Conservation (phyloP, 345 rosid genomes). For the Eucalyptus polybractea region DNA sequence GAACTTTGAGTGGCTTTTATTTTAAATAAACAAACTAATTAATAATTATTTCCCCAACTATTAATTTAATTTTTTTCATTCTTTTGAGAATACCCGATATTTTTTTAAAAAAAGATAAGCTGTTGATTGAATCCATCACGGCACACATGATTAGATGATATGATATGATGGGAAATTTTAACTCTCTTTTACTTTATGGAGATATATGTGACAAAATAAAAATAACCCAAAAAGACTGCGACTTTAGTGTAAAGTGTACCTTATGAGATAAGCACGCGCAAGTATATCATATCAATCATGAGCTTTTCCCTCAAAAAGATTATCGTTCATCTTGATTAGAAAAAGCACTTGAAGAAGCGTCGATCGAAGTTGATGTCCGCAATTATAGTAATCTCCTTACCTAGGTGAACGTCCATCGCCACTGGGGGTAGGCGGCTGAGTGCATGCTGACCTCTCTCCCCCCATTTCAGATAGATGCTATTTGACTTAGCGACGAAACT, state of each 20-base stretch:
- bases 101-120: background rate
- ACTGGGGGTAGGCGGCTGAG: background rate
- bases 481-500: background rate
- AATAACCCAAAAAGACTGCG: background rate
- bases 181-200: background rate
- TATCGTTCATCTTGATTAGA: background rate
- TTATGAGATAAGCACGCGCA: background rate
- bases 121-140: background rate
- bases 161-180: background rate
- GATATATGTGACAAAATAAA: background rate
- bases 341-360: background rate
- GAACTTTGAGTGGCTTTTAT: background rate
- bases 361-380: background rate
- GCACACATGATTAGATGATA: background rate
- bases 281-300: background rate
- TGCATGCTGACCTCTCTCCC: conserved; percentile 3
- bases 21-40: background rate
- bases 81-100: background rate
- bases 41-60: background rate
- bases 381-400: background rate
- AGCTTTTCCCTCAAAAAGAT: background rate
- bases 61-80: background rate
- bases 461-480: background rate
- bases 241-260: background rate
- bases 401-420: background rate